Percentiles rank a stretch among this genome's conserved stretches.
Conservation (phyloP, 1,284 basidiomycete species). For the Fistulinella cinereoalba region DNA sequence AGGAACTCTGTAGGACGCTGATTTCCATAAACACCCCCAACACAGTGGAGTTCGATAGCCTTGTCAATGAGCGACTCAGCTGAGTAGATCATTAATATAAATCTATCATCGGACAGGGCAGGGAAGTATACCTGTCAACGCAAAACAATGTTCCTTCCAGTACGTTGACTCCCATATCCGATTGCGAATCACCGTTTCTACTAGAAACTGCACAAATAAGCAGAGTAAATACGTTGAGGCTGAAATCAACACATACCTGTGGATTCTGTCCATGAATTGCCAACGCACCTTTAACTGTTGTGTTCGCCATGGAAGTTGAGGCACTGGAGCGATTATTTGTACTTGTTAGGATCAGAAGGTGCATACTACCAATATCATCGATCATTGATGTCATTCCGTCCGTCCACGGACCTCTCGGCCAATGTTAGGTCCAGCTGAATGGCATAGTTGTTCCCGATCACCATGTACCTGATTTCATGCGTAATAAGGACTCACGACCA, state of each 20-base stretch:
- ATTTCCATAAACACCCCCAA: conserved; percentile 94
- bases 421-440: no score
- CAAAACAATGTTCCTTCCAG: conserved; percentile 98
- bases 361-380: neutral
- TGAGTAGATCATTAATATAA: conserved; percentile 30
- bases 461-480: no score
- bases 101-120: neutral
- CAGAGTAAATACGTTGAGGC: no score
- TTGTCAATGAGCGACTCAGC: conserved; percentile 94
- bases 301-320: conserved; percentile 73
- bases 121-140: conserved; percentile 66
- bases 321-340: conserved; percentile 16
- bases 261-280: conserved; percentile 94
- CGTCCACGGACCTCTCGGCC: no score
- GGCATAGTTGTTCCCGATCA: no score
- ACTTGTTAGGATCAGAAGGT: conserved; percentile 19
- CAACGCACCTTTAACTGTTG: conserved; percentile 76
- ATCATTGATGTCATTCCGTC: no score
- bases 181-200: conserved; percentile 95
- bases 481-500: no score
- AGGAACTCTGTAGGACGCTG: conserved; percentile 91
- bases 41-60: conserved; percentile 76
- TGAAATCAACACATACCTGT: conserved; percentile 52
- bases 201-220: conserved; percentile 69
- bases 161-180: conserved; percentile 94